Conservation (phyloP, 768 basidiomycete genomes). For the Arthromyces matolae region DNA sequence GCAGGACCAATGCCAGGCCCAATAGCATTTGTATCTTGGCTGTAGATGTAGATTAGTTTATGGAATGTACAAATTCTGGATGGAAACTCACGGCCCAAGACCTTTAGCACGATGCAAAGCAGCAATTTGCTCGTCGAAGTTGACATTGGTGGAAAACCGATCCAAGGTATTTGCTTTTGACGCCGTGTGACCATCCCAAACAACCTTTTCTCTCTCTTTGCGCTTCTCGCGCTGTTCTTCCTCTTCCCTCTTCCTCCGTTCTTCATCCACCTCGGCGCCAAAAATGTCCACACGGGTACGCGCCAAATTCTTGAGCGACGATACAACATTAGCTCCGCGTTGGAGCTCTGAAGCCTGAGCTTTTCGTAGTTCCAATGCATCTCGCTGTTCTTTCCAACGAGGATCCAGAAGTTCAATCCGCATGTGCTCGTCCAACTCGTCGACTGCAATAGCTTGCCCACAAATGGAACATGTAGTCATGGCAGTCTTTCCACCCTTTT, state of each 20-base stretch:
- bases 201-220: conserved; percentile 89
- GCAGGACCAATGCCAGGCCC: conserved; percentile 87
- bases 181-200: conserved; percentile 98
- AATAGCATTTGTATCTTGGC: conserved; percentile 75
- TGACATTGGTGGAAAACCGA: conserved; percentile 90
- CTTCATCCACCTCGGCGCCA: conserved; percentile 91
- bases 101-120: conserved; percentile 93
- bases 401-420: conserved; percentile 97
- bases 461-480: conserved; percentile 91
- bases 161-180: conserved; percentile 89
- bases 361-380: conserved; percentile 83
- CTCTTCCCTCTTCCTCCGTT: conserved; percentile 80
- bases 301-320: conserved; percentile 90
- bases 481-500: conserved; percentile 59
- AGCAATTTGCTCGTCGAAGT: conserved; percentile 97
- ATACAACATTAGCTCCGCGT: conserved; percentile 89
- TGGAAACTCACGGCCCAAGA: conserved; percentile 68
- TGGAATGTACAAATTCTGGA: neutral
- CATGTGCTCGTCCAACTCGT: conserved; percentile 96
- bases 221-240: conserved; percentile 78
- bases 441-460: conserved; percentile 93
- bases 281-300: conserved; percentile 97
- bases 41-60: conserved; percentile 21
- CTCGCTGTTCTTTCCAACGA: conserved; percentile 95
- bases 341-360: conserved; percentile 85